These are phyloP conservation scores for Grigorovia yakushimaensis DNA, from an alignment of 805 yeast species.

Conservation along the genomic window DNA sequence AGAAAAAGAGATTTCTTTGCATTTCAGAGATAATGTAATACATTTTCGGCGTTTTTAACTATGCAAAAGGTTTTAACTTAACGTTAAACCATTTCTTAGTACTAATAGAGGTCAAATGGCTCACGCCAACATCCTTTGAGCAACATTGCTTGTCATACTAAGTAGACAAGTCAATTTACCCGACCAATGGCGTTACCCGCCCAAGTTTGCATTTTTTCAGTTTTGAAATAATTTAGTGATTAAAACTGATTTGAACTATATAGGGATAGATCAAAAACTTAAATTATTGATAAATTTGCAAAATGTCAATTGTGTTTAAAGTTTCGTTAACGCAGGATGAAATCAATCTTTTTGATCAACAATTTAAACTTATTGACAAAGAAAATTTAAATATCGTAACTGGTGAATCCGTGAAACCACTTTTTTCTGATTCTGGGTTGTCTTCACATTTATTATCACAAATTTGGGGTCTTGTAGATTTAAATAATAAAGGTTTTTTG, in stretches of 20 bases:
- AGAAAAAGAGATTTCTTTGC: no score
- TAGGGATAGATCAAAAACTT: background rate
- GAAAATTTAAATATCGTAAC: conserved; percentile 74
- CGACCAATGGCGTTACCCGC: background rate
- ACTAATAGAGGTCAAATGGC: no score
- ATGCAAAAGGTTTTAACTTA: no score
- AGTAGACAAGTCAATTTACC: no score
- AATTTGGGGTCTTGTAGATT: conserved; percentile 92
- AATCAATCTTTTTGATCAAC: conserved; percentile 56
- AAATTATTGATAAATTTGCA: background rate
- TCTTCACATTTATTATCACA: conserved; percentile 73
- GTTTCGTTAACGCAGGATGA: conserved; percentile 60
- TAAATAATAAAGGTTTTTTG: conserved; percentile 75
- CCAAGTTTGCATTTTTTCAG: background rate
- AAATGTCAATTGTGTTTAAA: conserved; percentile 22
- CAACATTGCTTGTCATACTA: no score
- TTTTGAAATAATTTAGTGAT: background rate
- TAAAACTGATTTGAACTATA: background rate
- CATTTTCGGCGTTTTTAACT: no score
- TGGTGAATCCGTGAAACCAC: conserved; percentile 74
- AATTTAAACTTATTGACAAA: conserved; percentile 72
- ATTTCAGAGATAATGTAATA: no score
- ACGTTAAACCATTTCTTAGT: no score
- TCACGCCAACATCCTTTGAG: no score
- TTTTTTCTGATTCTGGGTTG: conserved; percentile 79